Percentiles rank a stretch among this genome's conserved stretches.
These are phyloP conservation scores for Dysphania ambrosioides DNA, from an alignment of 148 eudicot genomes.

Conservation along the genomic window DNA sequence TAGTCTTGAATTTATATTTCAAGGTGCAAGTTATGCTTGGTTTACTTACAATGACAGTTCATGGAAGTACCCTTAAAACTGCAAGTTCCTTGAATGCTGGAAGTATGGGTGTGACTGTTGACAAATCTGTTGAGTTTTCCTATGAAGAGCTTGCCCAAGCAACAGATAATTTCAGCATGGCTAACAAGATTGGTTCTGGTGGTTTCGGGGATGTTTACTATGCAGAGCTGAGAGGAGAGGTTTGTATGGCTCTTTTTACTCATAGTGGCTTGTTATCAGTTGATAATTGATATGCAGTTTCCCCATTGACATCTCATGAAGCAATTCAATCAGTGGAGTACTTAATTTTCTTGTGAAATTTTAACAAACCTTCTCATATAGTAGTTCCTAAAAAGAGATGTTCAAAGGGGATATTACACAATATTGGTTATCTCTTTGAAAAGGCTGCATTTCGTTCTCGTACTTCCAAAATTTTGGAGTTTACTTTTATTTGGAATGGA, in stretches of 20 bases:
- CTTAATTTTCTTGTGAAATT: not conserved
- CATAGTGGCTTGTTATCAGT: not conserved
- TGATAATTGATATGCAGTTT: not conserved
- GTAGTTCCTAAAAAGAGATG: not conserved
- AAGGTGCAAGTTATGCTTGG: slow-evolving; percentile 1
- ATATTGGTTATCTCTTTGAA: not conserved
- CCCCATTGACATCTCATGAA: not conserved
- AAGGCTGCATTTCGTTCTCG: not conserved
- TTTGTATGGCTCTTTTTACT: slow-evolving; percentile 27
- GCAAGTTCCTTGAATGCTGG: slow-evolving; percentile 29
- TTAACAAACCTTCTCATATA: not conserved
- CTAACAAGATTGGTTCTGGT: slow-evolving; percentile 84
- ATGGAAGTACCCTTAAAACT: slow-evolving; percentile 21
- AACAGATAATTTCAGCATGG: slow-evolving; percentile 70
- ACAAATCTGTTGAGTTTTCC: slow-evolving; percentile 74
- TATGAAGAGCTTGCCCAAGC: slow-evolving; percentile 85
- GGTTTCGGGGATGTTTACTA: slow-evolving; percentile 92
- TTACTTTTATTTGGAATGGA: not conserved
- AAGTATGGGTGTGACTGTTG: slow-evolving; percentile 55
- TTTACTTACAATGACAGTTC: slow-evolving; percentile 18
- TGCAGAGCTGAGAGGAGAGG: slow-evolving; percentile 97
- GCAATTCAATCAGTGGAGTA: not conserved
- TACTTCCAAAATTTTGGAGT: not conserved
- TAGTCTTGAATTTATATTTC: not conserved
- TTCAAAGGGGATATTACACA: not conserved